Percentiles rank a stretch among this genome's conserved stretches.
Evolutionary conservation across 805 yeast genomes (phyloP).

Genomic region (Wickerhamiella allomyrinae): DNA sequence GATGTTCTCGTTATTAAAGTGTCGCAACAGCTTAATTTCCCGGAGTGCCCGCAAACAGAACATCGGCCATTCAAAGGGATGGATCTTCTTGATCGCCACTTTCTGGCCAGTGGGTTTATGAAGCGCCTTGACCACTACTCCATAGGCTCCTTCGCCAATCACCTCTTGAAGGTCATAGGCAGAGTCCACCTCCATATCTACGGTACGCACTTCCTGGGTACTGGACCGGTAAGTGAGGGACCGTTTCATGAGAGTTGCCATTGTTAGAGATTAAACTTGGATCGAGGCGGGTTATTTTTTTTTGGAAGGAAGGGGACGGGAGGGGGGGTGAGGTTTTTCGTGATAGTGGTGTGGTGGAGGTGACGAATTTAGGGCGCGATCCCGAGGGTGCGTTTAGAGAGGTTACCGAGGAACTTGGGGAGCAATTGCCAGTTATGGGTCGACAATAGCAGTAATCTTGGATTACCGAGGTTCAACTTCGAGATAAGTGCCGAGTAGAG

Average conservation of each 20-base stretch:
- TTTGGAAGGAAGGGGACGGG: too few relatives aligned
- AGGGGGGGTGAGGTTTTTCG: too few relatives aligned
- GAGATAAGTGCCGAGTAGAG: too few relatives aligned
- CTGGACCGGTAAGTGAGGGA: conserved; percentile 11
- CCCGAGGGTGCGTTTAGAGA: too few relatives aligned
- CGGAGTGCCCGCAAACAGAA: conserved; percentile 79
- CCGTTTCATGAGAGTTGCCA: neutral
- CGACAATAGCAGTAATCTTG: too few relatives aligned
- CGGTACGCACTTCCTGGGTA: conserved; percentile 24
- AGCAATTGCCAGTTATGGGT: too few relatives aligned
- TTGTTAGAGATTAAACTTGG: too few relatives aligned
- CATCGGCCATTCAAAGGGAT: conserved; percentile 81
- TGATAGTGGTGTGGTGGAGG: too few relatives aligned
- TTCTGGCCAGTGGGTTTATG: conserved; percentile 74
- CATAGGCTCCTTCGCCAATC: conserved; percentile 94
- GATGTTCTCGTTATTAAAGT: conserved; percentile 88
- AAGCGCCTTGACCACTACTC: conserved; percentile 76
- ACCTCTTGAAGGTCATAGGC: conserved; percentile 75
- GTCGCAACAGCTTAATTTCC: conserved; percentile 75
- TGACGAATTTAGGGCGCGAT: too few relatives aligned
- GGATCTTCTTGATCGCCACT: conserved; percentile 92
- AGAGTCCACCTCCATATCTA: conserved; percentile 68
- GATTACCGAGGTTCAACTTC: too few relatives aligned
- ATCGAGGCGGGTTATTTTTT: too few relatives aligned
- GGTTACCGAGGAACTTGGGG: too few relatives aligned